phyloP scores from a whole-genome alignment of 495 filamentous ascomycete genomes.

The Daldinia childiae region DNA sequence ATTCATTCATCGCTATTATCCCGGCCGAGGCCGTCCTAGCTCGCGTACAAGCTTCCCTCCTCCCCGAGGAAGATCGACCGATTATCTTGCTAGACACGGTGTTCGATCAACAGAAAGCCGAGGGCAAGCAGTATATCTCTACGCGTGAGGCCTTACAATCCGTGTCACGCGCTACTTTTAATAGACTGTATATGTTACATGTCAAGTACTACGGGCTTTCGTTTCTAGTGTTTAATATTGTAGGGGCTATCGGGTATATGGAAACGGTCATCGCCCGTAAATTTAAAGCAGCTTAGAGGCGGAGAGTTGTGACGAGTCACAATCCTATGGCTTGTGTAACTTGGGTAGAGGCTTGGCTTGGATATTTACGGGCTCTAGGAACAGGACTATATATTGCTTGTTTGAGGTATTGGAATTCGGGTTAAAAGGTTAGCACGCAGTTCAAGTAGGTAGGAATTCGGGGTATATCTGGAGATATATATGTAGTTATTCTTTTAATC shows the following conservation, averaged over 20 bases:
- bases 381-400: not conserved
- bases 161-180: constrained; percentile 66
- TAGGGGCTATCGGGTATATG: not conserved
- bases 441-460: not conserved
- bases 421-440: not conserved
- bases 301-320: not conserved
- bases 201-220: constrained; percentile 52
- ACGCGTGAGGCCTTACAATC: constrained; percentile 71
- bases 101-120: constrained; percentile 18
- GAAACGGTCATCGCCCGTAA: not conserved
- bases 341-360: not conserved
- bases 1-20: constrained; percentile 3
- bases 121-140: constrained; percentile 63
- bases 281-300: not conserved
- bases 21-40: constrained; percentile 26
- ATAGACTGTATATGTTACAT: constrained; percentile 66
- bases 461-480: not conserved
- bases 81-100: constrained; percentile 37
- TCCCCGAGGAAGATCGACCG: constrained; percentile 34
- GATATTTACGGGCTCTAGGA: not conserved
- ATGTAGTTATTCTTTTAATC: not conserved
- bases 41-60: constrained; percentile 43
- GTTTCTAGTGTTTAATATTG: not conserved
- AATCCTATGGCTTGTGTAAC: not conserved
- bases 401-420: not conserved